A percentile compares a stretch with the other conserved stretches of the same genome.
Evolutionary conservation across 2,329 filamentous ascomycete species (phyloP).

Genomic region (Penicillium rolfsii): DNA sequence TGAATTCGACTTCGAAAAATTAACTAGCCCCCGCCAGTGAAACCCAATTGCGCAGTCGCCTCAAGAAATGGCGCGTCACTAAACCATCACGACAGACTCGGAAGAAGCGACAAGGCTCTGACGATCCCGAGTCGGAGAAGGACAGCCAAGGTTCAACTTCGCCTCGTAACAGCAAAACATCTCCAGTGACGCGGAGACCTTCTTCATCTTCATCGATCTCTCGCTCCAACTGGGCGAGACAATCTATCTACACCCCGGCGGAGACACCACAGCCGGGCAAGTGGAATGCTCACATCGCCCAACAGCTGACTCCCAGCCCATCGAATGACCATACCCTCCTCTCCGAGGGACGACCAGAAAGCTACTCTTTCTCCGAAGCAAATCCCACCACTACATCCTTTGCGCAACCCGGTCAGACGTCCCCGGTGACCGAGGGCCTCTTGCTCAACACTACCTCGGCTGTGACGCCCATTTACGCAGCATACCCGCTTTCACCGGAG

Average conservation of each 20-base stretch:
- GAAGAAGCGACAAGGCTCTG: conserved; percentile 41
- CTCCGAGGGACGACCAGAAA: conserved; percentile 25
- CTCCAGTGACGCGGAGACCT: conserved; percentile 12
- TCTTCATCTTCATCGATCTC: conserved; percentile 1
- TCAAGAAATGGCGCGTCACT: conserved; percentile 52
- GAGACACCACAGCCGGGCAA: conserved; percentile 18
- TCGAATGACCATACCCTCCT: conserved; percentile 28
- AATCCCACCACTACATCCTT: conserved; percentile 31
- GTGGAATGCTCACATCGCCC: conserved; percentile 28
- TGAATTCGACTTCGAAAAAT: not conserved
- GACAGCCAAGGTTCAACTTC: conserved; percentile 18
- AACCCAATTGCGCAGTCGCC: conserved; percentile 48
- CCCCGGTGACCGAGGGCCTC: conserved; percentile 31
- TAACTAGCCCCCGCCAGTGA: conserved; percentile 35
- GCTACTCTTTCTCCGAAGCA: conserved; percentile 24
- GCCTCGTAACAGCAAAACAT: conserved; percentile 12
- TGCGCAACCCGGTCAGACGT: conserved; percentile 32
- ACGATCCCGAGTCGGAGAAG: conserved; percentile 28
- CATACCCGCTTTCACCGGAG: conserved; percentile 35
- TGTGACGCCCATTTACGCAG: conserved; percentile 32
- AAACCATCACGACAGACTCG: conserved; percentile 50
- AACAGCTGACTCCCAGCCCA: conserved; percentile 31
- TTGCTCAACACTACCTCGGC: conserved; percentile 33
- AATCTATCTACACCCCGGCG: conserved; percentile 17
- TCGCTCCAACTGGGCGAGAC: conserved; percentile 21